A percentile compares a stretch with the other conserved stretches of the same genome.
phyloP scores from a whole-genome alignment of 2,329 filamentous ascomycete genomes.

The Spiromastix sp. region DNA sequence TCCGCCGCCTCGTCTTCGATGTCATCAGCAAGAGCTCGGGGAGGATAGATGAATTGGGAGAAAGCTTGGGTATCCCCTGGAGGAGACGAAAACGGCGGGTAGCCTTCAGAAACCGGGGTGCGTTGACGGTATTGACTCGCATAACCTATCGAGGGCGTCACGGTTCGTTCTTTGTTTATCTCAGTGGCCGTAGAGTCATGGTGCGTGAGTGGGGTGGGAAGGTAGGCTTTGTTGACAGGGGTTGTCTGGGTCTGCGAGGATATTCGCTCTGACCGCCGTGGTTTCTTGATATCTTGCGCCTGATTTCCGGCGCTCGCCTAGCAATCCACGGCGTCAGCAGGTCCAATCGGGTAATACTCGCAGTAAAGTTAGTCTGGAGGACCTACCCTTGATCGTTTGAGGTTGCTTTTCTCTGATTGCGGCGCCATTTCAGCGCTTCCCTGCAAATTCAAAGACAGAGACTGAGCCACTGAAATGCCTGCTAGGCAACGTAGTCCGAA shows the following conservation, averaged over 20 bases:
- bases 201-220: conserved; percentile 73
- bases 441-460: no score
- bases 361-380: no score
- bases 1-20: conserved; percentile 75
- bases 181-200: conserved; percentile 53
- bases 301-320: conserved; percentile 58
- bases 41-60: conserved; percentile 69
- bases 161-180: conserved; percentile 57
- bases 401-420: conserved; percentile 63
- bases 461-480: no score
- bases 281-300: conserved; percentile 62
- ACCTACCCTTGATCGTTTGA: conserved; percentile 71
- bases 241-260: conserved; percentile 52
- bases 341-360: conserved; percentile 12
- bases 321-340: conserved; percentile 12
- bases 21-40: conserved; percentile 63
- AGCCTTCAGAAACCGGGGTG: conserved; percentile 26
- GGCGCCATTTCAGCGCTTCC: conserved; percentile 29
- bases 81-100: conserved; percentile 47
- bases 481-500: no score
- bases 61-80: conserved; percentile 68
- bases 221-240: conserved; percentile 54
- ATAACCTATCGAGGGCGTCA: conserved; percentile 55
- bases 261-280: conserved; percentile 67
- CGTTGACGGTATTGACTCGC: conserved; percentile 43